phyloP scores from a whole-genome alignment of 1,284 basidiomycete genomes.

The Trichosporon coremiiforme region DNA sequence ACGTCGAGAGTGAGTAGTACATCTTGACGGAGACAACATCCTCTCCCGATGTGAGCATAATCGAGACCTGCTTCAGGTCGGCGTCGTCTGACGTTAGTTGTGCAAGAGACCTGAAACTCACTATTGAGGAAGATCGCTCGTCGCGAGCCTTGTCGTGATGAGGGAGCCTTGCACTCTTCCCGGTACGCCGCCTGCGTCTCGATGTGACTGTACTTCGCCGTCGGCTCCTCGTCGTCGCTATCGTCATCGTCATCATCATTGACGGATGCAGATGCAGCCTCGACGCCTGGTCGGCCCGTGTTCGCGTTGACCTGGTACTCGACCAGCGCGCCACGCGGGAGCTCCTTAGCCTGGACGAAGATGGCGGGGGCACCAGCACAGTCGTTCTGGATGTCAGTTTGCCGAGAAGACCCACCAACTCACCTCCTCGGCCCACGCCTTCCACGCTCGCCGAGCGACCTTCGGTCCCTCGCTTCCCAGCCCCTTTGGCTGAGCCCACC shows the following conservation, averaged over 20 bases:
- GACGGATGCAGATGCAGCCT: background rate
- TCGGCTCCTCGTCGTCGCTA: constrained; percentile 34
- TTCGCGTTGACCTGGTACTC: constrained; percentile 59
- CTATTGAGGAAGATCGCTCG: background rate
- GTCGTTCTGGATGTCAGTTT: constrained; percentile 38
- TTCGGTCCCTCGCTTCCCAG: constrained; percentile 51
- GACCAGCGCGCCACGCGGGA: constrained; percentile 72
- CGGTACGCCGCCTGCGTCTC: background rate
- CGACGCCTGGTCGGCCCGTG: constrained; percentile 42
- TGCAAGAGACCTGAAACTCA: background rate
- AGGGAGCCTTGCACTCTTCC: background rate
- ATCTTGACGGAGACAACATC: background rate
- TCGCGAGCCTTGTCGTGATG: background rate
- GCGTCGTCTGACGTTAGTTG: background rate
- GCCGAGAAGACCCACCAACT: background rate
- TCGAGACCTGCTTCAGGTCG: background rate
- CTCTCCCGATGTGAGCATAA: constrained; percentile 4
- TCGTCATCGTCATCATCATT: constrained; percentile 31
- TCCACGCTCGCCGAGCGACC: constrained; percentile 59
- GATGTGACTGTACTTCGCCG: background rate
- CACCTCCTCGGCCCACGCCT: constrained; percentile 41
- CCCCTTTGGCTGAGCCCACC: constrained; percentile 59
- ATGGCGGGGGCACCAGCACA: constrained; percentile 60
- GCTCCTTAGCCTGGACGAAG: constrained; percentile 67
- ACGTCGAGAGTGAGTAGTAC: background rate